phyloP scores from a whole-genome alignment of 495 filamentous ascomycete species.

The Penicillium flavigenum region DNA sequence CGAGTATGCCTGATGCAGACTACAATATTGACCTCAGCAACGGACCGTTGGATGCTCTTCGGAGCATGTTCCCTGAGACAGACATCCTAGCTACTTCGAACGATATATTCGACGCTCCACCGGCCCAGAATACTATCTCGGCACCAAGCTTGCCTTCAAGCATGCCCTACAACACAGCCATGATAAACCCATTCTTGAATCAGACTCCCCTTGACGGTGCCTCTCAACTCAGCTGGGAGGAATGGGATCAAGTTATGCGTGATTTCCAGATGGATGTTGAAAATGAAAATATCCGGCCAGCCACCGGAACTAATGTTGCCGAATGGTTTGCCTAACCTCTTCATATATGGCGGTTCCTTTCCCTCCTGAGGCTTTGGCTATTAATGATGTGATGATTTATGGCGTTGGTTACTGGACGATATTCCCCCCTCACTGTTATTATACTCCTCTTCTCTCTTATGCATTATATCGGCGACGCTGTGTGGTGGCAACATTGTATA shows the following conservation, averaged over 20 bases:
- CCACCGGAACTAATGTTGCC: slow-evolving; percentile 30
- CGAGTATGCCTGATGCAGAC: neutral
- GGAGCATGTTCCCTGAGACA: slow-evolving; percentile 33
- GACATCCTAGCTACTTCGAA: slow-evolving; percentile 28
- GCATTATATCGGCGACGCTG: neutral
- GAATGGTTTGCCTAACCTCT: slow-evolving; percentile 34
- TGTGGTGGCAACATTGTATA: neutral
- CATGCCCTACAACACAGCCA: slow-evolving; percentile 13
- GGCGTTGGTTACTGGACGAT: slow-evolving; percentile 8
- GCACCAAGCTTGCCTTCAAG: slow-evolving; percentile 8
- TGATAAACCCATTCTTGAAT: slow-evolving; percentile 19
- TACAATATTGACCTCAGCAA: slow-evolving; percentile 34
- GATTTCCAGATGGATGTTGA: slow-evolving; percentile 49
- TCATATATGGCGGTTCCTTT: neutral
- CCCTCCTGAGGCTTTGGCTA: neutral
- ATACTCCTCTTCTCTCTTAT: slow-evolving; percentile 13
- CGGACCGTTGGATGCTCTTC: slow-evolving; percentile 31
- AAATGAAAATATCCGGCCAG: slow-evolving; percentile 22
- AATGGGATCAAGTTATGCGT: slow-evolving; percentile 53
- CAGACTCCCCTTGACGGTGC: slow-evolving; percentile 11
- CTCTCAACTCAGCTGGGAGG: slow-evolving; percentile 38
- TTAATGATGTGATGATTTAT: slow-evolving; percentile 13
- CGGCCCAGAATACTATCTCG: slow-evolving; percentile 9
- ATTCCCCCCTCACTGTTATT: slow-evolving; percentile 17
- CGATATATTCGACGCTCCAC: slow-evolving; percentile 11